Evolutionary conservation across 2,329 filamentous ascomycete species (phyloP), one percentile per base, ranked within the genome.

Genomic region (Clarireedia sp.): DNA sequence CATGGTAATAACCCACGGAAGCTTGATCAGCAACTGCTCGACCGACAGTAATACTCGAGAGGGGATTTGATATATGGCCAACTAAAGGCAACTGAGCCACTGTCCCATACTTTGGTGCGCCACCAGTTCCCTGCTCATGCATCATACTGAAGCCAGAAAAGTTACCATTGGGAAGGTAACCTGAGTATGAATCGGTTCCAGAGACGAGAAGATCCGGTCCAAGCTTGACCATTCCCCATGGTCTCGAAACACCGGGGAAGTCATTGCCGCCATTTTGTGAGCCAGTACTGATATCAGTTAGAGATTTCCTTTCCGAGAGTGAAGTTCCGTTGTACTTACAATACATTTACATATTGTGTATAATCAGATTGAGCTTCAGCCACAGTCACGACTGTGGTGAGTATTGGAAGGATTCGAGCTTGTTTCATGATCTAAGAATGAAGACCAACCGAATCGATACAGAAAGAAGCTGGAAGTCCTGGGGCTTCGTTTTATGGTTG

Each of bases 71-170:
- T 43, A 82, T 68, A 16, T 65, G 65, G 0, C 79, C 79, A 0
- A 77, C 63, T 0, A 80, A 68, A 0, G 80, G 82, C 68, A 84
- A 73, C 67, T 84, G 81, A 1, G 79, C 73, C 33, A 84, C 78
- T 1, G 85, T 81, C 4, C 85, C 85, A 58, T 87, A 88, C 66
- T 87, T 87, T 1, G 85, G 82, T 1, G 81, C 82, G 1, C 85
- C 85, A 7, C 85, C 85, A 0, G 83, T 88, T 3, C 83, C 83
- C 58, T 78, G 80, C 64, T 85, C 82, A 60, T 86, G 83, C 63
- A 85, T 79, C 76, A 85, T 74, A 56, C 77, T 80, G 67, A 84
- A 83, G 17, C 79, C 81, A 2, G 75, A 79, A 60, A 84, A 78
- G 33, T 76, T 74, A 3, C 80, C 80, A 26, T 68, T 68, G 0